Evolutionary conservation across 2,329 filamentous ascomycete genomes (phyloP).

Genomic region (Microdochium bolleyi): DNA sequence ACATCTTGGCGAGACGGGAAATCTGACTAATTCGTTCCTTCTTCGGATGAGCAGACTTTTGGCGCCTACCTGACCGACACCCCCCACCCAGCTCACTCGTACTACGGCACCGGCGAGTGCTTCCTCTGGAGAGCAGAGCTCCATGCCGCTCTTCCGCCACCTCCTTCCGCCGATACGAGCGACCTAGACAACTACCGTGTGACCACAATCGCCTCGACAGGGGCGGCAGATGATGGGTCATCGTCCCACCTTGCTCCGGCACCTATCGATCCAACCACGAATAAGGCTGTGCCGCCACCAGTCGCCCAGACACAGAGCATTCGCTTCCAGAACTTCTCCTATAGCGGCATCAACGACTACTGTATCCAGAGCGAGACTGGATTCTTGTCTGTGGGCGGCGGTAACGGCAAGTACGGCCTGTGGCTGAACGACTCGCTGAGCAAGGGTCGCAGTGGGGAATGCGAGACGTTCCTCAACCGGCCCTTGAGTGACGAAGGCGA

Average conservation of each 20-base stretch:
- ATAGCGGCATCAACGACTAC: constrained; percentile 93
- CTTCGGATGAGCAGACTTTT: constrained; percentile 51
- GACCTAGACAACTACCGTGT: constrained; percentile 31
- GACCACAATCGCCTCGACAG: constrained; percentile 26
- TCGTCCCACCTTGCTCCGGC: constrained; percentile 18
- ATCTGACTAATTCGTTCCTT: constrained; percentile 2
- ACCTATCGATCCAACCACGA: constrained; percentile 13
- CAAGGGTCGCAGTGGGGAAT: constrained; percentile 73
- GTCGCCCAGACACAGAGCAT: constrained; percentile 52
- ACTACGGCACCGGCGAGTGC: constrained; percentile 94
- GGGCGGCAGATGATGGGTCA: constrained; percentile 7
- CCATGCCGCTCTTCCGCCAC: constrained; percentile 60
- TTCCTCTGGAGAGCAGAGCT: constrained; percentile 78
- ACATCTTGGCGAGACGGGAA: neutral
- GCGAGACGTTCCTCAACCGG: constrained; percentile 92
- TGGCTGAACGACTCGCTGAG: constrained; percentile 88
- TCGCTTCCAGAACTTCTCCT: constrained; percentile 95
- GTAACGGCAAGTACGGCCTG: constrained; percentile 82
- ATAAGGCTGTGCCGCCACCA: constrained; percentile 9
- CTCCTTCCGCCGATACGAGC: constrained; percentile 50
- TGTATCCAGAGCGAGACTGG: constrained; percentile 86
- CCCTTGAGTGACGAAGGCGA: constrained; percentile 84
- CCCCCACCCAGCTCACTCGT: constrained; percentile 72
- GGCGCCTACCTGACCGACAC: constrained; percentile 90
- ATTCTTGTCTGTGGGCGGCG: constrained; percentile 65